Percentiles rank a stretch among this genome's conserved stretches.
Evolutionary conservation across 768 basidiomycete species (phyloP).

Genomic region (Exidia glandulosa): DNA sequence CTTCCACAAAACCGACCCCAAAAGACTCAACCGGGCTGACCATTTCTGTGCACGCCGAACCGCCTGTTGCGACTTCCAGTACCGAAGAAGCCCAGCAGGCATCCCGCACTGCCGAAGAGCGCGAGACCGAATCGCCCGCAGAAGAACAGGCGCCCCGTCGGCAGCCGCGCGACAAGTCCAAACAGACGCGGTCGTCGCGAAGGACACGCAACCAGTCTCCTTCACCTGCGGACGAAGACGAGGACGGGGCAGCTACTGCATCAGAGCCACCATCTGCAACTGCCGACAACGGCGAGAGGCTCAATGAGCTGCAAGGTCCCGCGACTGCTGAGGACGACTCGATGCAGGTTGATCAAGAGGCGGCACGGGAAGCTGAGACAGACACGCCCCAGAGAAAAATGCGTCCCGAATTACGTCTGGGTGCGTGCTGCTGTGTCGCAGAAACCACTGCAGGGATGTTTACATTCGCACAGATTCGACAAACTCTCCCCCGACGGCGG

Average conservation of each 20-base stretch:
- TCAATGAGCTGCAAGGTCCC: background rate
- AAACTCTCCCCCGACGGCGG: background rate
- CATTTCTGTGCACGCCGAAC: background rate
- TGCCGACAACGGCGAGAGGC: background rate
- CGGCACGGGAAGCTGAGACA: constrained; percentile 1
- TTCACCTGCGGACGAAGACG: background rate
- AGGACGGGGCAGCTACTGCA: background rate
- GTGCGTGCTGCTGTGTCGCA: background rate
- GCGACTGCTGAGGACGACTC: background rate
- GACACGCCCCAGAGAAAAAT: background rate
- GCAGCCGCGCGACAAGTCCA: no score
- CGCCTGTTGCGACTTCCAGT: no score
- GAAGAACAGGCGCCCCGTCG: no score
- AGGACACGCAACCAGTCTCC: background rate
- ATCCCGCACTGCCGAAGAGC: no score
- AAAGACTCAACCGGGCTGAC: background rate
- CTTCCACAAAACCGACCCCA: no score
- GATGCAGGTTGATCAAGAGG: background rate
- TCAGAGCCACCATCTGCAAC: background rate
- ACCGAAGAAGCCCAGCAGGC: no score
- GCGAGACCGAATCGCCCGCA: no score
- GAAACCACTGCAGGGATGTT: background rate
- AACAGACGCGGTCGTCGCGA: background rate
- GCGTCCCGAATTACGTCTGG: background rate
- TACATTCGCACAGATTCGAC: no score